Percentiles rank a stretch among this genome's conserved stretches.
Conservation (phyloP, 2,329 filamentous ascomycete species). For the Grosmannia huntii region DNA sequence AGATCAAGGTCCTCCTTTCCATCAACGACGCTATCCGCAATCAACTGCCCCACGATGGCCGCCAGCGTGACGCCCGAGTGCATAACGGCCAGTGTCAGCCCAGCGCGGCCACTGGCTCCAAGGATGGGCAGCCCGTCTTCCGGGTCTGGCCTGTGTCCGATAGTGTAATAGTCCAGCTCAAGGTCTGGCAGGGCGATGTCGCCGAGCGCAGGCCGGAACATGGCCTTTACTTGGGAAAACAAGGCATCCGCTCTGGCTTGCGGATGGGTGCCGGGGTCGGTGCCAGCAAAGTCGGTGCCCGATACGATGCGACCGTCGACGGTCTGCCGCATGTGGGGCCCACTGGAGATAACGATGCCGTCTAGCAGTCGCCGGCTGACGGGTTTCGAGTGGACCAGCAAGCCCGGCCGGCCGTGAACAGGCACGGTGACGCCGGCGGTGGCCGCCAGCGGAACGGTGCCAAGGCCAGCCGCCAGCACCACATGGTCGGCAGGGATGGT, state of each 20-base stretch:
- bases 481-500: slow-evolving; percentile 16
- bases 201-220: slow-evolving; percentile 8
- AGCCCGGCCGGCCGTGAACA: slow-evolving; percentile 13
- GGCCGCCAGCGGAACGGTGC: slow-evolving; percentile 15
- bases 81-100: slow-evolving; percentile 19
- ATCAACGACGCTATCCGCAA: slow-evolving; percentile 2
- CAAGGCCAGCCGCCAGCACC: slow-evolving; percentile 18
- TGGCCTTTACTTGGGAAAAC: slow-evolving; percentile 12
- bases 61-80: slow-evolving; percentile 19
- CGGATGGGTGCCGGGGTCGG: slow-evolving; percentile 6
- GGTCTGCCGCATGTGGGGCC: slow-evolving; percentile 19
- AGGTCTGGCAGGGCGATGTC: slow-evolving; percentile 6
- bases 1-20: slow-evolving; percentile 3
- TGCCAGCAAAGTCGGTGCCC: slow-evolving; percentile 15
- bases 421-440: slow-evolving; percentile 15
- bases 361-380: slow-evolving; percentile 11
- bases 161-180: slow-evolving; percentile 18
- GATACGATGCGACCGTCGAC: slow-evolving; percentile 16
- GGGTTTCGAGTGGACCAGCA: slow-evolving; percentile 19
- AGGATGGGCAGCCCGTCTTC: slow-evolving; percentile 18
- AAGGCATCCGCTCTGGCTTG: slow-evolving; percentile 13
- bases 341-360: slow-evolving; percentile 14
- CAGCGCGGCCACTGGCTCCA: slow-evolving; percentile 15
- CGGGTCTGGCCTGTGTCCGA: slow-evolving; percentile 16
- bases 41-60: slow-evolving; percentile 14